Base-by-base conservation (phyloP, 2,329 filamentous ascomycete genomes). In the Grosmannia serpens region DNA sequence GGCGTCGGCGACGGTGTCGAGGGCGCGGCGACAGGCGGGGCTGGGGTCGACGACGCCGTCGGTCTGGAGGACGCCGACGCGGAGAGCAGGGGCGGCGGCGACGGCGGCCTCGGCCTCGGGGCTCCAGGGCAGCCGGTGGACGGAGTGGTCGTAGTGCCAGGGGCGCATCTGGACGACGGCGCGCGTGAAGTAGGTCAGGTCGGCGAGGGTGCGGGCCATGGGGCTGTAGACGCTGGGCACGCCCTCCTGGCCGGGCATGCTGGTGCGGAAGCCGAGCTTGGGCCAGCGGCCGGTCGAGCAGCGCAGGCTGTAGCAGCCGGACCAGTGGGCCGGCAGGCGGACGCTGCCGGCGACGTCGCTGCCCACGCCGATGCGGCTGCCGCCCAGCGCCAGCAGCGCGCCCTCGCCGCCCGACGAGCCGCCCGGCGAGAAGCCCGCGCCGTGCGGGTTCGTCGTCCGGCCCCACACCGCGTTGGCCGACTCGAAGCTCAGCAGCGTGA, bases 281-380 rank as follows among this genome's bases (percentile, higher is more conserved):
- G 90, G 89, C 90, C 91, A 96, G 54, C 91, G 81, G 1, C 92
- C 91, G 1, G 89, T 95, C 3, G 88, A 91, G 73, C 91, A 96
- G 41, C 88, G 84, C 27, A 96, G 74, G 22, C 87, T 87, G 71
- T 95, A 96, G 69, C 92, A 89, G 10, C 91, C 91, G 2, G 88
- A 88, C 75, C 91, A 96, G 65, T 95, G 90, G 6, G 91, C 92
- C 0, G 91, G 92, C 2, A 82, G 86, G 56, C 91, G 82, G 6
- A 96, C 91, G 20, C 88, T 94, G 33, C 92, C 91, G 17, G 91
- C 91, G 20, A 96, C 91, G 70, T 96, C 91, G 53, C 87, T 91
- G 11, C 91, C 92, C 64, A 96, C 87, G 47, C 91, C 91, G 61
- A 96, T 95, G 46, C 91, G 80, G 59, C 61, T 61, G 52, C 89